Percentiles rank a stretch among this genome's conserved stretches.
Evolutionary conservation across 1,284 basidiomycete species (phyloP).

Genomic region (Trametes pubescens): DNA sequence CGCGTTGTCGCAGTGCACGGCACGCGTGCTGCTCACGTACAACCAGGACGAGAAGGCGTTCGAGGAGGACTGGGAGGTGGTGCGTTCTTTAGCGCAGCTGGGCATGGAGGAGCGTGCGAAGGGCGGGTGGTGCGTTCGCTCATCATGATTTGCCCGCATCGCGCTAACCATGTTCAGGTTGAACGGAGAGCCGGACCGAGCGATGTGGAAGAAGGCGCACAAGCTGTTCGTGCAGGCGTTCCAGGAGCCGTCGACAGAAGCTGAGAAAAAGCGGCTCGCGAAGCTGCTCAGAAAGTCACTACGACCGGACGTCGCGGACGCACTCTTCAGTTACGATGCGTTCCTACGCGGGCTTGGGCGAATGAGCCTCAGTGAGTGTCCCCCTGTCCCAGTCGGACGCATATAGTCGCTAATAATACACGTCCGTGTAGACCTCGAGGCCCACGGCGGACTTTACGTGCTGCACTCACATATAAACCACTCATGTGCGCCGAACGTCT

Average conservation of each 20-base stretch:
- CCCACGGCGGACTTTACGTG: constrained; percentile 86
- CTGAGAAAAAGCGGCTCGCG: constrained; percentile 65
- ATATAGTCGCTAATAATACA: neutral
- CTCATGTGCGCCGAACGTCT: constrained; percentile 80
- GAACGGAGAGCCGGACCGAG: constrained; percentile 61
- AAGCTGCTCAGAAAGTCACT: constrained; percentile 65
- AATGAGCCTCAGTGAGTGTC: constrained; percentile 79
- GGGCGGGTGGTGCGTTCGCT: constrained; percentile 54
- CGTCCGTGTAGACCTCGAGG: constrained; percentile 71
- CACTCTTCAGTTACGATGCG: constrained; percentile 77
- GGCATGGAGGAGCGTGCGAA: constrained; percentile 73
- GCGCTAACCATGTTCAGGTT: constrained; percentile 33
- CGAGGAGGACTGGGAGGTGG: constrained; percentile 57
- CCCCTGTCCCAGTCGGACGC: neutral
- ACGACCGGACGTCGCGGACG: constrained; percentile 57
- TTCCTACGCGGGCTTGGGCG: constrained; percentile 81
- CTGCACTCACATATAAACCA: constrained; percentile 92
- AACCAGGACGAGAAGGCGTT: constrained; percentile 53
- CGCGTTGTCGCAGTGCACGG: constrained; percentile 72
- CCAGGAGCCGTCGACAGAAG: constrained; percentile 54
- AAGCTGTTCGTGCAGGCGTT: constrained; percentile 66
- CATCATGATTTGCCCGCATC: neutral
- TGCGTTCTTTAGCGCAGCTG: constrained; percentile 63
- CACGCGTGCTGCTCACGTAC: constrained; percentile 65
- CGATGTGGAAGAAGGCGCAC: constrained; percentile 70